Percentiles rank a stretch among this genome's conserved stretches.
phyloP scores from a whole-genome alignment of 441 rosid species.

The Iberis amara region DNA sequence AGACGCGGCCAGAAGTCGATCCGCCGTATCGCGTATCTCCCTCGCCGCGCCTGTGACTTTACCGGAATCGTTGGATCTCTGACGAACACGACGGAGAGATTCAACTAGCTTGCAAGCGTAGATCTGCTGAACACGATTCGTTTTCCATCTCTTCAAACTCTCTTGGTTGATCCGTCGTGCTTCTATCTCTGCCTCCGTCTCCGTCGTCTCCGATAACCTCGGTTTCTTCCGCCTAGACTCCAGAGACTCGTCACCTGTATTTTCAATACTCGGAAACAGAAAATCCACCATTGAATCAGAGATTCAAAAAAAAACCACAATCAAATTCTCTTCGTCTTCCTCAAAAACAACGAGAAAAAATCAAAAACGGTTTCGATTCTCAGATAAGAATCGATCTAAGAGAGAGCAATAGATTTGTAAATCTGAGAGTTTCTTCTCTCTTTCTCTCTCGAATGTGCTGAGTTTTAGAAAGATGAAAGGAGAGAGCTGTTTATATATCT shows the following conservation, averaged over 20 bases:
- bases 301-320: slow-evolving; percentile 2
- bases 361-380: too few relatives aligned
- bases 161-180: slow-evolving; percentile 17
- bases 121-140: slow-evolving; percentile 46
- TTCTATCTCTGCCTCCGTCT: slow-evolving; percentile 2
- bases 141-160: slow-evolving; percentile 41
- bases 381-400: background rate
- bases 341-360: background rate
- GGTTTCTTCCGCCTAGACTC: slow-evolving; percentile 46
- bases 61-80: slow-evolving; percentile 1
- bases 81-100: slow-evolving; percentile 42
- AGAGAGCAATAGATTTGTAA: background rate
- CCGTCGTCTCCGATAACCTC: slow-evolving; percentile 30
- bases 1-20: slow-evolving; percentile 45
- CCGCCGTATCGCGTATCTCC: slow-evolving; percentile 44
- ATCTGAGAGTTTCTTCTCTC: background rate
- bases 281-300: slow-evolving; percentile 33
- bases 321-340: background rate
- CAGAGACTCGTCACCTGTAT: slow-evolving; percentile 30
- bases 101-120: slow-evolving; percentile 49
- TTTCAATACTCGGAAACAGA: slow-evolving; percentile 23
- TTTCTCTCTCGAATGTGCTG: slow-evolving; percentile 2
- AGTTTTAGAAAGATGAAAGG: background rate
- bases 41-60: slow-evolving; percentile 14
- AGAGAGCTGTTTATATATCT: slow-evolving; percentile 24